Conservation (phyloP, 768 basidiomycete species). For the Suillus placidus region DNA sequence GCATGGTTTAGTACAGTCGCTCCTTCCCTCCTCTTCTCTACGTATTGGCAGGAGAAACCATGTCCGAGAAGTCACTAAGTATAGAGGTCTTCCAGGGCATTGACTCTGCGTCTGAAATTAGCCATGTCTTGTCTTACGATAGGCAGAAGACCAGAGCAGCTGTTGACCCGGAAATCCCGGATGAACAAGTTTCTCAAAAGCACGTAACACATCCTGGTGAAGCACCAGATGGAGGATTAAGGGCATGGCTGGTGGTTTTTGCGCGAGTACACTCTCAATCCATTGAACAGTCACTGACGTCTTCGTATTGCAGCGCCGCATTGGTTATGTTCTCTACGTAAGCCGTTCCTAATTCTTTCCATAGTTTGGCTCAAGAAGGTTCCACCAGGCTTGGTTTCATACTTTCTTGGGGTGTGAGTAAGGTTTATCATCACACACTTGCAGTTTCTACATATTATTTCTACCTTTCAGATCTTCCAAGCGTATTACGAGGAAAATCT, state of each 20-base stretch:
- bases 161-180: background rate
- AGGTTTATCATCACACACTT: background rate
- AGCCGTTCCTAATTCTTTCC: slow-evolving; percentile 2
- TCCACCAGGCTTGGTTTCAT: slow-evolving; percentile 63
- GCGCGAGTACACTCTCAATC: slow-evolving; percentile 21
- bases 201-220: slow-evolving; percentile 24
- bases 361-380: background rate
- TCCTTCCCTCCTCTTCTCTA: background rate
- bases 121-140: background rate
- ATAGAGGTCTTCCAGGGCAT: background rate
- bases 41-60: background rate
- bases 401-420: slow-evolving; percentile 75
- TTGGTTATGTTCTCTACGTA: slow-evolving; percentile 1
- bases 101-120: background rate
- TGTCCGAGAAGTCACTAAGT: background rate
- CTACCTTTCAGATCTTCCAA: slow-evolving; percentile 61
- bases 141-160: background rate
- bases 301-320: slow-evolving; percentile 42
- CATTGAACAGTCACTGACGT: slow-evolving; percentile 23
- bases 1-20: background rate
- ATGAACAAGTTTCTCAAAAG: slow-evolving; percentile 10
- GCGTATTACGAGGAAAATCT: slow-evolving; percentile 63
- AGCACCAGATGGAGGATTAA: slow-evolving; percentile 33
- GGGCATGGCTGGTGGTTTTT: slow-evolving; percentile 34
- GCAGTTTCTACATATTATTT: slow-evolving; percentile 1